These are phyloP conservation scores for Colletotrichum cuscutae DNA, from an alignment of 2,329 filamentous ascomycete genomes.

Conservation along the genomic window DNA sequence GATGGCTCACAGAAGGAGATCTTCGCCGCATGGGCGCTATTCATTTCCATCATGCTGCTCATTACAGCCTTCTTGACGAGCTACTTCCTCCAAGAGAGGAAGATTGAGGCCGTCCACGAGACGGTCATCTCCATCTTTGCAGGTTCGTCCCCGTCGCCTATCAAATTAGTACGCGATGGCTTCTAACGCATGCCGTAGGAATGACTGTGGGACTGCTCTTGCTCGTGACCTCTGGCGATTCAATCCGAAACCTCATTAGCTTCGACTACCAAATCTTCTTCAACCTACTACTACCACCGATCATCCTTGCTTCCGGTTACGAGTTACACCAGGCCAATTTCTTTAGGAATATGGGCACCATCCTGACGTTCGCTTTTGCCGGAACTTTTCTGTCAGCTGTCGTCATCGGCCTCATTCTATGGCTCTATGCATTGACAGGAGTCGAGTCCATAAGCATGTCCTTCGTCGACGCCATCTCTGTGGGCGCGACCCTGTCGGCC, in stretches of 20 bases:
- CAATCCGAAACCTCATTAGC: conserved; percentile 89
- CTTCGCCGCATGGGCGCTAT: conserved; percentile 94
- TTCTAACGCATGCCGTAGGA: conserved; percentile 60
- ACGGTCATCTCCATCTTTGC: conserved; percentile 99
- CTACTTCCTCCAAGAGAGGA: conserved; percentile 95
- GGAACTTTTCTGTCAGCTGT: conserved; percentile 97
- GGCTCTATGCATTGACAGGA: conserved; percentile 87
- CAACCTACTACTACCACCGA: conserved; percentile 97
- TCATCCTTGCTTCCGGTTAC: conserved; percentile 96
- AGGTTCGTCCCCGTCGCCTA: conserved; percentile 60
- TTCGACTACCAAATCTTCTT: conserved; percentile 99
- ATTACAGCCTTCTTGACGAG: conserved; percentile 96
- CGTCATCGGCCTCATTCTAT: conserved; percentile 91
- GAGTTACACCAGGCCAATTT: conserved; percentile 99
- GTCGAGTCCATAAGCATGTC: conserved; percentile 86
- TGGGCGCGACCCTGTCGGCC: conserved; percentile 94
- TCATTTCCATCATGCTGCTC: conserved; percentile 94
- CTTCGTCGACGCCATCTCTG: conserved; percentile 95
- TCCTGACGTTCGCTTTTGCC: conserved; percentile 96
- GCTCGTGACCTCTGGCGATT: conserved; percentile 81
- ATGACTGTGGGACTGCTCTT: conserved; percentile 96
- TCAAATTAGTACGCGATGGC: neutral
- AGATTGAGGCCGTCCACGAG: conserved; percentile 97
- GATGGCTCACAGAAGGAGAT: conserved; percentile 80
- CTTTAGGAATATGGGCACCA: conserved; percentile 97